Percentiles rank a stretch among this genome's conserved stretches.
Evolutionary conservation across 108 stramenopile species (phyloP).

Genomic region (Craspedostauros australis): DNA sequence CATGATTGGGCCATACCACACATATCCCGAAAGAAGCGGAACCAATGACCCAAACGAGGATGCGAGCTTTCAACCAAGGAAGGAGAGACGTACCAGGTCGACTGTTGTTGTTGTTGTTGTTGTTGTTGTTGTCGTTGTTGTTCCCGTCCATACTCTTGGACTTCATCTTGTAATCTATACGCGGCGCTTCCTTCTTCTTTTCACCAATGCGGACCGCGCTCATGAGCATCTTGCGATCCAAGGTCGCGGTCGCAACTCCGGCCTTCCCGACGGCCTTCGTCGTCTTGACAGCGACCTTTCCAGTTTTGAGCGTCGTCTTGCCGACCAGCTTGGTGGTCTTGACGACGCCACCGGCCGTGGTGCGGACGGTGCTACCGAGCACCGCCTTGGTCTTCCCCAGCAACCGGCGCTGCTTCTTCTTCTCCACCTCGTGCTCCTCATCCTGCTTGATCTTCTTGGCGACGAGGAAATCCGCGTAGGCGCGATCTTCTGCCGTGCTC

Average conservation of each 20-base stretch:
- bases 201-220: constrained; percentile 10
- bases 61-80: background rate
- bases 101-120: background rate
- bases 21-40: background rate
- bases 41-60: background rate
- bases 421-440: constrained; percentile 7
- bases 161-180: background rate
- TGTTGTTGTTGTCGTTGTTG: background rate
- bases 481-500: constrained; percentile 14
- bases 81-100: background rate
- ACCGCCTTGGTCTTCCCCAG: constrained; percentile 24
- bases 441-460: constrained; percentile 10
- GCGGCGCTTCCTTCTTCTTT: constrained; percentile 12
- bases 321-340: constrained; percentile 20
- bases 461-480: constrained; percentile 15
- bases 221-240: constrained; percentile 30
- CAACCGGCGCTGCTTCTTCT: constrained; percentile 13
- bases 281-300: constrained; percentile 9
- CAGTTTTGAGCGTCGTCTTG: constrained; percentile 17
- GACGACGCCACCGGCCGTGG: constrained; percentile 12
- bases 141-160: background rate
- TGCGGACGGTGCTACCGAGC: constrained; percentile 17
- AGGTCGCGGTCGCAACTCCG: constrained; percentile 25
- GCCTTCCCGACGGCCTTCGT: constrained; percentile 17
- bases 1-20: background rate